Conservation (phyloP, 192 early-diverging fungal species). For the Umbelopsis sp. region DNA sequence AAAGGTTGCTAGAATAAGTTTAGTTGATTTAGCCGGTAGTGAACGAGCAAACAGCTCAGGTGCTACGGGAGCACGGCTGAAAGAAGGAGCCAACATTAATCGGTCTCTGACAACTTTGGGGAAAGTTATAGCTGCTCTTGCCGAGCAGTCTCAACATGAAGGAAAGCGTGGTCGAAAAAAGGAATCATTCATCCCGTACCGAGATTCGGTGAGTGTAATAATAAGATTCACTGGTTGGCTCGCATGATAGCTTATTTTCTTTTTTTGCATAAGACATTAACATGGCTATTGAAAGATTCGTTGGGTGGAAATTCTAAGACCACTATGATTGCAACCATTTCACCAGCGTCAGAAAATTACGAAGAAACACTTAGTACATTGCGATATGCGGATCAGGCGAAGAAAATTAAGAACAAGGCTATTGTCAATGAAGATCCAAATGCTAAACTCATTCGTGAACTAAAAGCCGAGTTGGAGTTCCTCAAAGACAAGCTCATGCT, state of each 20-base stretch:
- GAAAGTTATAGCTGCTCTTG: constrained; percentile 92
- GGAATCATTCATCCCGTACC: constrained; percentile 81
- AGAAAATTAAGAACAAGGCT: constrained; percentile 78
- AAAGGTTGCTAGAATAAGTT: constrained; percentile 72
- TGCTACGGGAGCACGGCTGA: constrained; percentile 80
- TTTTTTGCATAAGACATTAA: constrained; percentile 64
- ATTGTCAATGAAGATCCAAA: constrained; percentile 81
- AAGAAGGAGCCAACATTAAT: constrained; percentile 97
- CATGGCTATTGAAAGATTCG: constrained; percentile 75
- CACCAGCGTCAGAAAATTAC: constrained; percentile 59
- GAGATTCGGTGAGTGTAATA: constrained; percentile 73
- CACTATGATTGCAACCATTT: constrained; percentile 70
- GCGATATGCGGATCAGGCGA: constrained; percentile 83
- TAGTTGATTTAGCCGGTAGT: constrained; percentile 93
- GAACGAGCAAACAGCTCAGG: constrained; percentile 87
- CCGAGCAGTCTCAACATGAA: constrained; percentile 57
- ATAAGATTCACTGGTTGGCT: neutral
- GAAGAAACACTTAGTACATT: constrained; percentile 73
- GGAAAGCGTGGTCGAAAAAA: constrained; percentile 37
- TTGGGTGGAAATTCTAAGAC: constrained; percentile 76
- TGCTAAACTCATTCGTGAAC: constrained; percentile 65
- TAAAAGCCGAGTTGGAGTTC: constrained; percentile 70
- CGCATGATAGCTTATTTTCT: constrained; percentile 42
- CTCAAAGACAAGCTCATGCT: constrained; percentile 57
- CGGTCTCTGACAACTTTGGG: constrained; percentile 89